A percentile compares a stretch with the other conserved stretches of the same genome.
Conservation (phyloP, 2,329 filamentous ascomycete genomes). For the Gaeumannomyces tritici region DNA sequence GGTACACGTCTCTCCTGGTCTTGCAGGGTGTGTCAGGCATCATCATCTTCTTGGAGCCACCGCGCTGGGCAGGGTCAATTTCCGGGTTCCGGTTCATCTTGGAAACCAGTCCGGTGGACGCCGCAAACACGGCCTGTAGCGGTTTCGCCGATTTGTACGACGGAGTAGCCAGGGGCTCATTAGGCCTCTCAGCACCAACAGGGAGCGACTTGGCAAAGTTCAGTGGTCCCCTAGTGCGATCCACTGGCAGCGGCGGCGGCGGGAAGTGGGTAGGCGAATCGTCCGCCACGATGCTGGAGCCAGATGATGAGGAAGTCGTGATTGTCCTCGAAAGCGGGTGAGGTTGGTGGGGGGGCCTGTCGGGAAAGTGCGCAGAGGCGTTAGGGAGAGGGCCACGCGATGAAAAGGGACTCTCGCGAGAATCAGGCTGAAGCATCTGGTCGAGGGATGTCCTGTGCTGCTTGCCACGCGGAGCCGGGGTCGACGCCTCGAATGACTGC, state of each 20-base stretch:
- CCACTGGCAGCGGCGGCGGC: slow-evolving; percentile 33
- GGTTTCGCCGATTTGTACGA: slow-evolving; percentile 71
- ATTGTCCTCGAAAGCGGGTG: slow-evolving; percentile 83
- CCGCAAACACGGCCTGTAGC: slow-evolving; percentile 72
- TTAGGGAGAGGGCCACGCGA: slow-evolving; percentile 39
- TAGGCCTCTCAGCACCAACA: slow-evolving; percentile 44
- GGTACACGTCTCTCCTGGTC: slow-evolving; percentile 30
- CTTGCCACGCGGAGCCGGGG: slow-evolving; percentile 49
- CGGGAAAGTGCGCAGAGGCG: slow-evolving; percentile 41
- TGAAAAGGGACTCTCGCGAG: slow-evolving; percentile 56
- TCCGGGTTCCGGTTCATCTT: slow-evolving; percentile 86
- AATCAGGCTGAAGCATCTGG: slow-evolving; percentile 57
- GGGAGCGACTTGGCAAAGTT: slow-evolving; percentile 71
- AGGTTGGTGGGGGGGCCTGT: slow-evolving; percentile 41
- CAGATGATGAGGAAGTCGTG: slow-evolving; percentile 71
- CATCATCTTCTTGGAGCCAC: slow-evolving; percentile 46
- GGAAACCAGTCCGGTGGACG: slow-evolving; percentile 82
- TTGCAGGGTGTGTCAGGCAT: slow-evolving; percentile 97
- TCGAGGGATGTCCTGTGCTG: slow-evolving; percentile 69
- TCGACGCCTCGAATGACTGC: slow-evolving; percentile 41
- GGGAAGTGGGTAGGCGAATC: slow-evolving; percentile 60
- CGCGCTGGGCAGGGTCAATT: slow-evolving; percentile 39
- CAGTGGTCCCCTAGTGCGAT: slow-evolving; percentile 36
- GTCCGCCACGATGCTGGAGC: slow-evolving; percentile 61
- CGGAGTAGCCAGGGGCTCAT: slow-evolving; percentile 56